These are phyloP conservation scores for Vicia faba DNA, from an alignment of 306 rosid genomes.

Conservation along the genomic window DNA sequence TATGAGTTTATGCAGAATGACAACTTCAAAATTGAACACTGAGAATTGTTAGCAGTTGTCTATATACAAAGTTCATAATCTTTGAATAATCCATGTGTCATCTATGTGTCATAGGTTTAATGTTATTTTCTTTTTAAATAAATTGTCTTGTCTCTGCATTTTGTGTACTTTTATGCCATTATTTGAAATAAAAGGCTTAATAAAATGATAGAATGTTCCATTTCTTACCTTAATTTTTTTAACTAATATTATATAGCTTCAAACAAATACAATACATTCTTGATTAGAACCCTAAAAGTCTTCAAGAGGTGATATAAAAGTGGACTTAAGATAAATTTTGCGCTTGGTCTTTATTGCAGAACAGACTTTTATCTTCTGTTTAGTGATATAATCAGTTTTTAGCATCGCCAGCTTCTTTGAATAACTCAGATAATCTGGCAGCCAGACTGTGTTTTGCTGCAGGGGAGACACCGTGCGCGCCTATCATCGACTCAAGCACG, in stretches of 20 bases:
- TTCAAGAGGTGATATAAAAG: neutral
- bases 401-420: conserved; percentile 28
- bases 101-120: neutral
- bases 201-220: too few species aligned
- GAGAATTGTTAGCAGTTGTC: neutral
- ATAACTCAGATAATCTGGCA: conserved; percentile 46
- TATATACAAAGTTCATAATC: neutral
- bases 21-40: neutral
- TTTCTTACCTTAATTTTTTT: neutral
- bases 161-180: neutral
- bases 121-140: neutral
- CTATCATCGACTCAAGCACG: conserved; percentile 69
- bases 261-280: neutral
- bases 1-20: conserved; percentile 36
- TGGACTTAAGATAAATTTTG: neutral
- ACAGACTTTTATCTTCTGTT: neutral
- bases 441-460: conserved; percentile 68
- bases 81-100: neutral
- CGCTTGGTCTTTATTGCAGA: conserved; percentile 15
- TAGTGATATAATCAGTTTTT: neutral
- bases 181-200: neutral
- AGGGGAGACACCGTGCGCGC: conserved; percentile 81
- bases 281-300: neutral
- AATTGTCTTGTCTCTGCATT: neutral
- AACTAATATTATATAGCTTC: neutral